Evolutionary conservation across 257 asterid species (phyloP), one percentile per base, ranked within the genome.

Genomic region (Scutellaria barbata): DNA sequence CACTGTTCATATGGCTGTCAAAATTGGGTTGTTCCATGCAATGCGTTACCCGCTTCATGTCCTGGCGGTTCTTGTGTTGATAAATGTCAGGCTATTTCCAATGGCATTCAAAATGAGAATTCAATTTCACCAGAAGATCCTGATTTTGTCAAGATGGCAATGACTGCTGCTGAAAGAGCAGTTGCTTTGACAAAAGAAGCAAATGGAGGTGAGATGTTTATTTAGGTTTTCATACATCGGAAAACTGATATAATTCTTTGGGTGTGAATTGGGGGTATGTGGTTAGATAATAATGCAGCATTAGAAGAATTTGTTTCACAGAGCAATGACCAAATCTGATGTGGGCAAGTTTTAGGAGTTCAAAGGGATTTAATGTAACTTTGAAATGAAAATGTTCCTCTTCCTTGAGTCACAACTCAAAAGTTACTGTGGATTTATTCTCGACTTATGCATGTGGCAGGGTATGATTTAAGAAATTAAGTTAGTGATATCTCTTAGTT

Each of bases 1-100:
- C 68, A 51, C 70, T 90, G 96, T 74, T 80, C 90, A 6, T 83
- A 92, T 79, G 96, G 96, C 53, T 88, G 96, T 80, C 95, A 90
- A 70, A 81, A 51, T 84, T 85, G 83, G 89, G 83, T 76, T 65
- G 69, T 86, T 69, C 88, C 89, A 3, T 77, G 75, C 71, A 66
- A 57, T 66, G 70, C 80, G 25, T 59, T 65, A n/a, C 72, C 63
- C 11, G 69, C 65, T 69, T 60, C 73, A 18, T 75, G 58, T 75
- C 43, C 75, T 6, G 74, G 71, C 35, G 47, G 50, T 62, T 35
- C 68, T 65, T 79, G 76, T 66, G 72, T 35, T 56, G 83, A 62
- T 48, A 84, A 84, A 35, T 69, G 72, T 69, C 55, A 75, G 75
- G 73, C 67, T 58, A 20, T 78, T 70, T 35, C 74, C 1, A 45